These are phyloP conservation scores for Ustulina deusta DNA, from an alignment of 2,329 filamentous ascomycete species.

Conservation along the genomic window DNA sequence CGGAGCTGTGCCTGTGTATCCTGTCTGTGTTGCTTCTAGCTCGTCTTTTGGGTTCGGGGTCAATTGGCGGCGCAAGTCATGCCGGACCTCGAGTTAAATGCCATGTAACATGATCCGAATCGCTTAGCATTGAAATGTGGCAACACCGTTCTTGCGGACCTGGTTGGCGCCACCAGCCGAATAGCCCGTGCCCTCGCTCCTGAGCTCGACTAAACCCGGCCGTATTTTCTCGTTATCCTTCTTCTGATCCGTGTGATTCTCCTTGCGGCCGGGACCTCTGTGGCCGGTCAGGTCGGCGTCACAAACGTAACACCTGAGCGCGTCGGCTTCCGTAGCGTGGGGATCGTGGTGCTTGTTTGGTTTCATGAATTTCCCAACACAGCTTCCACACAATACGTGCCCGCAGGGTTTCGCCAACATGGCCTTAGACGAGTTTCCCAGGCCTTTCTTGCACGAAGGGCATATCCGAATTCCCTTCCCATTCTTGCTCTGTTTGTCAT, in stretches of 20 bases:
- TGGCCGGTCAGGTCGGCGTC: slow-evolving; percentile 74
- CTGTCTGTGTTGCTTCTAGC: slow-evolving; percentile 7
- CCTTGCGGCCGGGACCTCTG: slow-evolving; percentile 40
- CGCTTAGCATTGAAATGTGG: slow-evolving; percentile 78
- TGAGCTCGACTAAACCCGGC: slow-evolving; percentile 81
- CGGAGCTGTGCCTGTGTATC: slow-evolving; percentile 17
- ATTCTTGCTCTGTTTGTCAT: slow-evolving; percentile 52
- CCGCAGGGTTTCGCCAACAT: slow-evolving; percentile 89
- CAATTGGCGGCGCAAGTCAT: not conserved
- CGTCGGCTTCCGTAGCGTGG: slow-evolving; percentile 56
- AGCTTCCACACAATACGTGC: slow-evolving; percentile 89
- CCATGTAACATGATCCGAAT: slow-evolving; percentile 12
- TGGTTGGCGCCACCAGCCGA: slow-evolving; percentile 85
- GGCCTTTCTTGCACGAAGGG: slow-evolving; percentile 84
- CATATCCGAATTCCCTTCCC: slow-evolving; percentile 66
- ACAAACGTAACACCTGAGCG: slow-evolving; percentile 85
- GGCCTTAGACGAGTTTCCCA: slow-evolving; percentile 85
- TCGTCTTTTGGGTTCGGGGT: not conserved
- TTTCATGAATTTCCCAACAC: slow-evolving; percentile 85
- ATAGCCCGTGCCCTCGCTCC: slow-evolving; percentile 91
- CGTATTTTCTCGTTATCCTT: slow-evolving; percentile 67
- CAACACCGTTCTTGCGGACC: slow-evolving; percentile 81
- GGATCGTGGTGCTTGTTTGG: slow-evolving; percentile 68
- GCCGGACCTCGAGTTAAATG: not conserved
- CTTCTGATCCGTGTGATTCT: slow-evolving; percentile 58